Conservation (phyloP, 257 asterid genomes). For the Nyctanthes arbortristis region DNA sequence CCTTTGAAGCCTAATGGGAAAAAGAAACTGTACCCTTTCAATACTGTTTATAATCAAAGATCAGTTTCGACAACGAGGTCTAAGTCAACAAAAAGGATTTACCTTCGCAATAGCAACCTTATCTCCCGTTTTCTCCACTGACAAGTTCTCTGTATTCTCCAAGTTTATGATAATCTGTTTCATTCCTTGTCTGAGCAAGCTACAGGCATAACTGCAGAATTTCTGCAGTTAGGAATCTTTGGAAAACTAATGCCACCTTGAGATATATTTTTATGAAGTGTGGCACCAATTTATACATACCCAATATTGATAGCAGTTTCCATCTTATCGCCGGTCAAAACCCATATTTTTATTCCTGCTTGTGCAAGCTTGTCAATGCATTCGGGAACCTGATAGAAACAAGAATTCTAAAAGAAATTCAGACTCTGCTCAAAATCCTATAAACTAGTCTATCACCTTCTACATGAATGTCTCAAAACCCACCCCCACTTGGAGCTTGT, state of each 20-base stretch:
- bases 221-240: conserved; percentile 34
- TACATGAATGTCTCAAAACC: conserved; percentile 23
- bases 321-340: conserved; percentile 93
- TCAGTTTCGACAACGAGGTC: too few relatives aligned
- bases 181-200: conserved; percentile 99
- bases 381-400: conserved; percentile 73
- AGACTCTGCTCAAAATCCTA: neutral
- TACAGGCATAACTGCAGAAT: conserved; percentile 75
- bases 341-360: conserved; percentile 91
- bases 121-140: conserved; percentile 68
- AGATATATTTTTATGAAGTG: neutral
- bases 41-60: neutral
- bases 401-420: conserved; percentile 23
- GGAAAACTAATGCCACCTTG: neutral
- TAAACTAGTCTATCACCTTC: neutral
- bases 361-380: conserved; percentile 95
- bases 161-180: conserved; percentile 65
- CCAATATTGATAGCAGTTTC: conserved; percentile 97
- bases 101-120: conserved; percentile 81
- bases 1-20: conserved; percentile 64
- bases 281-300: conserved; percentile 28
- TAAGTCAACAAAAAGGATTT: too few relatives aligned
- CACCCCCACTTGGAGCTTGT: conserved; percentile 96
- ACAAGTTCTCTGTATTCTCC: conserved; percentile 68
- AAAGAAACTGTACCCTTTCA: conserved; percentile 15